Base-by-base conservation (phyloP, 331 rosid genomes). In the Cydonia oblonga region DNA sequence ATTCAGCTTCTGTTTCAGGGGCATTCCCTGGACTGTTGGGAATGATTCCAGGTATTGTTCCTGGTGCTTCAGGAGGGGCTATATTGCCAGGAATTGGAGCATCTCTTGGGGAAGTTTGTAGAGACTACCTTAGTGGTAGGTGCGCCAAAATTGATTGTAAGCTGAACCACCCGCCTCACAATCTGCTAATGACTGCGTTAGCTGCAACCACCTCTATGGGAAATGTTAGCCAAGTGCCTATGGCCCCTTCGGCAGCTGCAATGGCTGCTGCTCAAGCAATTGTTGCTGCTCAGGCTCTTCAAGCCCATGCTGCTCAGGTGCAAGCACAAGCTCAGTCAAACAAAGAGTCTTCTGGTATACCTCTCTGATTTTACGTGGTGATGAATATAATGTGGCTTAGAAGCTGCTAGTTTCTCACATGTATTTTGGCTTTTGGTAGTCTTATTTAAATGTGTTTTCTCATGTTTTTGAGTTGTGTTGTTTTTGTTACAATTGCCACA, bases 191-290 rank as follows among this genome's bases (percentile, higher is more conserved):
- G 99, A 87, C 99, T 72, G 96, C 99, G 54, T 83, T 95, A 59
- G 93, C 99, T 71, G 99, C 97, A 7, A 95, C 97, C 30, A 95
- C 97, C 71, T 84, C 86, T 15, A 89, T 91, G 99, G 96, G 99
- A 69, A 87, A 88, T 70, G 85, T 84, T 65, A 91, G 96, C 82
- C 99, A 95, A 84, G 96, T 92, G 73, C 99, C 99, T 69, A 95
- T 95, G 96, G 96, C 97, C 32, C 99, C 99, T 66, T 95, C 99
- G 76, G 97, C 99, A 49, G 97, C 99, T 83, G 99, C 96, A 75
- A 95, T 95, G 99, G 99, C 99, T 32, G 96, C 97, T 76, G 99
- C 99, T 74, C 97, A 95, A 86, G 99, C 96, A 64, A 95, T 95
- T 84, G 99, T 95, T 78, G 99, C 99, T 73, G 97, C 97, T 20